A percentile compares a stretch with the other conserved stretches of the same genome.
phyloP scores from a whole-genome alignment of 108 stramenopile species.

The Seminavis robusta region DNA sequence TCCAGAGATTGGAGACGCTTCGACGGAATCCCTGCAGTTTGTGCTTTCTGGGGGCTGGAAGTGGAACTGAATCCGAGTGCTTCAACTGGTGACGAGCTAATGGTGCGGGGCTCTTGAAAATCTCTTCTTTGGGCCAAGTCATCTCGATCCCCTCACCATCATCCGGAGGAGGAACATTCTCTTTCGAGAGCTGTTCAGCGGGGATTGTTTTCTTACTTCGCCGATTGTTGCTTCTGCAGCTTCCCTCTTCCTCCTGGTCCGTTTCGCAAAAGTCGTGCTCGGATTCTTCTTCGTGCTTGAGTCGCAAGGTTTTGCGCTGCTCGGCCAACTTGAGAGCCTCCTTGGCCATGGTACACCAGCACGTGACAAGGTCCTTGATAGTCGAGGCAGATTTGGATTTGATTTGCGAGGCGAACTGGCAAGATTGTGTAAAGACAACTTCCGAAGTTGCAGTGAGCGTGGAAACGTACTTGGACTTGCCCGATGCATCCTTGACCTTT shows the following conservation, averaged over 20 bases:
- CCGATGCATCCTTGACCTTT: slow-evolving; percentile 2
- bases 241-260: slow-evolving; percentile 1
- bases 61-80: neutral
- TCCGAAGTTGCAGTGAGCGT: slow-evolving; percentile 35
- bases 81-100: neutral
- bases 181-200: neutral
- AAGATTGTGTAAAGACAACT: slow-evolving; percentile 52
- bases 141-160: neutral
- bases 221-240: neutral
- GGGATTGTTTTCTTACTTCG: neutral
- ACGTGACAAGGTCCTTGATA: slow-evolving; percentile 47
- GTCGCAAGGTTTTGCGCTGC: slow-evolving; percentile 37
- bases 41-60: neutral
- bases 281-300: slow-evolving; percentile 14
- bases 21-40: too few relatives aligned
- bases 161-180: neutral
- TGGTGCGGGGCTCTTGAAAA: neutral
- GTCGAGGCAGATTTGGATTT: slow-evolving; percentile 51
- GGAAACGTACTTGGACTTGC: neutral
- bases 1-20: neutral
- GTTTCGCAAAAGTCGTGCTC: neutral
- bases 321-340: slow-evolving; percentile 59
- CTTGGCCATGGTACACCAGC: slow-evolving; percentile 68
- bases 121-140: neutral
- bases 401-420: slow-evolving; percentile 67